These are phyloP conservation scores for Leccinum truebloodii DNA, from an alignment of 768 basidiomycete genomes.

Conservation along the genomic window DNA sequence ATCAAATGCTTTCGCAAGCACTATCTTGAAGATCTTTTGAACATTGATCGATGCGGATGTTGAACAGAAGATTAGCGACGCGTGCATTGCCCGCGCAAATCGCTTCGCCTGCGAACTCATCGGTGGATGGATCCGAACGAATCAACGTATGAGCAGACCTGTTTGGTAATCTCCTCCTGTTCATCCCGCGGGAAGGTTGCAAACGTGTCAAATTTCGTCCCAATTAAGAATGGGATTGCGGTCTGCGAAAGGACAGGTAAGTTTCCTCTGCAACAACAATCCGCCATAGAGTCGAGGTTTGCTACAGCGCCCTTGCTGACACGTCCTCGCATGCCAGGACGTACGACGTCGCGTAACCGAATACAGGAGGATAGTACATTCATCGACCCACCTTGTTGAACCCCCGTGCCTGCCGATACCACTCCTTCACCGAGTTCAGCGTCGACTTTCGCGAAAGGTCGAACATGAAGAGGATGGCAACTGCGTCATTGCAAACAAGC, in stretches of 20 bases:
- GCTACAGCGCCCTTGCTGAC: background rate
- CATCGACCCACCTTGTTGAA: constrained; percentile 86
- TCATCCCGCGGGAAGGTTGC: constrained; percentile 95
- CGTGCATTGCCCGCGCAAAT: constrained; percentile 99
- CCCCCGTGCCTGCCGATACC: constrained; percentile 98
- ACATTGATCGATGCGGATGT: constrained; percentile 99
- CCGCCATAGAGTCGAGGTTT: constrained; percentile 4
- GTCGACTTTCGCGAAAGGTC: constrained; percentile 97
- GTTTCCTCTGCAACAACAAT: constrained; percentile 12
- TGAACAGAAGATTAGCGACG: constrained; percentile 98
- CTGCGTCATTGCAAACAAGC: constrained; percentile 98
- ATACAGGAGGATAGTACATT: background rate
- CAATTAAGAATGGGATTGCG: constrained; percentile 97
- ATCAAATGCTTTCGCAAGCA: constrained; percentile 95
- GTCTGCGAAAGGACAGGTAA: constrained; percentile 55
- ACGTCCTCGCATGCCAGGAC: constrained; percentile 1
- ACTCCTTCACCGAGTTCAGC: constrained; percentile 97
- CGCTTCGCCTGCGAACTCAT: constrained; percentile 74
- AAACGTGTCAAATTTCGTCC: constrained; percentile 98
- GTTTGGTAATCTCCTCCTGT: constrained; percentile 99
- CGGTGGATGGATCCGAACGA: constrained; percentile 9
- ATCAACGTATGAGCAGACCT: constrained; percentile 50
- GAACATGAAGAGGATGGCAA: constrained; percentile 99
- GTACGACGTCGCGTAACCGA: background rate
- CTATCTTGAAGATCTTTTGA: constrained; percentile 99